These are phyloP conservation scores for Cynanchum wilfordii DNA, from an alignment of 257 asterid genomes.

Conservation along the genomic window DNA sequence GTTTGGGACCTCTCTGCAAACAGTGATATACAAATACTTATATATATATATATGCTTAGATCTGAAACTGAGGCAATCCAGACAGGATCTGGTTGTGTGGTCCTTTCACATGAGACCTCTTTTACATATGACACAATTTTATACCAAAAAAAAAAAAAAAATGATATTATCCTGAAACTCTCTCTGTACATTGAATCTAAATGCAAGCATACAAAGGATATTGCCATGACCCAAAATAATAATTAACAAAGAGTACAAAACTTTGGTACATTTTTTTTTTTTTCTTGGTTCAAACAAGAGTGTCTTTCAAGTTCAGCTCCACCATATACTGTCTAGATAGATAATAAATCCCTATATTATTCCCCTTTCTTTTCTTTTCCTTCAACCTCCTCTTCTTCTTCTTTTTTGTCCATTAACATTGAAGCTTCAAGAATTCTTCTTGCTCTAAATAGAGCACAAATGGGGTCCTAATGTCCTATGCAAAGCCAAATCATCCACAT, in stretches of 20 bases:
- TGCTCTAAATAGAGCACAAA: too few relatives aligned
- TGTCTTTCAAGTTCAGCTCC: not conserved
- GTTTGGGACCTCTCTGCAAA: not conserved
- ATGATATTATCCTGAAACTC: not conserved
- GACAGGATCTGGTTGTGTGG: not conserved
- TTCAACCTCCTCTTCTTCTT: not conserved
- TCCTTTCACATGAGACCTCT: not conserved
- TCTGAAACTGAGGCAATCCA: slow-evolving; percentile 2
- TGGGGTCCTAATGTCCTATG: too few relatives aligned
- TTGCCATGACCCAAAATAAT: not conserved
- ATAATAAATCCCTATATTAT: not conserved
- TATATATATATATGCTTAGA: not conserved
- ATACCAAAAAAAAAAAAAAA: too few relatives aligned
- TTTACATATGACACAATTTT: not conserved
- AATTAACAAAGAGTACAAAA: not conserved
- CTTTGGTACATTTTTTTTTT: not conserved
- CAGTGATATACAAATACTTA: not conserved
- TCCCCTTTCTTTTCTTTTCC: not conserved
- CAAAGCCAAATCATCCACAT: too few relatives aligned
- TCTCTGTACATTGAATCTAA: not conserved
- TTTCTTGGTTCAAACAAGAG: not conserved
- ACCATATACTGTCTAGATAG: not conserved
- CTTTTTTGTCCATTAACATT: not conserved
- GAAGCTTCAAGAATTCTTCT: not conserved
- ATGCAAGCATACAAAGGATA: not conserved